Evolutionary conservation across 1,284 basidiomycete species (phyloP).

Genomic region (Xerocomus subilludens): DNA sequence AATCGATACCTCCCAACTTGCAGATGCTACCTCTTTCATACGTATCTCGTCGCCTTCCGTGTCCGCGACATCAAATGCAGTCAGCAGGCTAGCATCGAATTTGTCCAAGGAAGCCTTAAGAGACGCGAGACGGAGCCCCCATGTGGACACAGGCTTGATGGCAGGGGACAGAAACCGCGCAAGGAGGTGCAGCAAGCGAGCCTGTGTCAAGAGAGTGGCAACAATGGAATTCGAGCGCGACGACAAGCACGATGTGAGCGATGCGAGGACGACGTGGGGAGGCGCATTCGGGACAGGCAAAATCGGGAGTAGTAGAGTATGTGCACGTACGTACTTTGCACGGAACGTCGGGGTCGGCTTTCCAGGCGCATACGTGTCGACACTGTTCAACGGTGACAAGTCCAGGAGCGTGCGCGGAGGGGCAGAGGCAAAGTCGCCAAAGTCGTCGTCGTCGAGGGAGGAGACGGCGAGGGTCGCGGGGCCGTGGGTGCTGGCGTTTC

Average conservation of each 20-base stretch:
- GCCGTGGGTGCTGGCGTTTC: constrained; percentile 21
- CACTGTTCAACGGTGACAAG: constrained; percentile 33
- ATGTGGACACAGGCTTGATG: constrained; percentile 75
- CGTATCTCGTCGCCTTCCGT: constrained; percentile 67
- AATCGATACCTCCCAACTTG: constrained; percentile 84
- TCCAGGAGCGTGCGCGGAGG: constrained; percentile 41
- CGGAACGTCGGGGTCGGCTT: constrained; percentile 55
- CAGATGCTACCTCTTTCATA: constrained; percentile 83
- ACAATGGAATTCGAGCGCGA: constrained; percentile 50
- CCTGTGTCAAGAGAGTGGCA: constrained; percentile 62
- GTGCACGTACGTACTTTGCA: constrained; percentile 72
- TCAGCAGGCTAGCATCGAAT: constrained; percentile 86
- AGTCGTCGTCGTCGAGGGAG: constrained; percentile 86
- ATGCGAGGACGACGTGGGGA: constrained; percentile 67
- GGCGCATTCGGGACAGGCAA: constrained; percentile 66
- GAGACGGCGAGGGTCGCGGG: constrained; percentile 70
- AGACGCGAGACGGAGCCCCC: constrained; percentile 70
- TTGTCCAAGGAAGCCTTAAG: constrained; percentile 85
- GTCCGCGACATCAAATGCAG: constrained; percentile 88
- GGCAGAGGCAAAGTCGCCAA: constrained; percentile 84
- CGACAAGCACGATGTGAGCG: constrained; percentile 56
- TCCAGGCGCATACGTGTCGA: constrained; percentile 37
- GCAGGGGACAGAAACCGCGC: constrained; percentile 74
- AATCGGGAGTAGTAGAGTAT: constrained; percentile 70
- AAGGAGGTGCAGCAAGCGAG: constrained; percentile 74